Evolutionary conservation across 441 rosid genomes (phyloP).

Genomic region (Adansonia rubrostipa): DNA sequence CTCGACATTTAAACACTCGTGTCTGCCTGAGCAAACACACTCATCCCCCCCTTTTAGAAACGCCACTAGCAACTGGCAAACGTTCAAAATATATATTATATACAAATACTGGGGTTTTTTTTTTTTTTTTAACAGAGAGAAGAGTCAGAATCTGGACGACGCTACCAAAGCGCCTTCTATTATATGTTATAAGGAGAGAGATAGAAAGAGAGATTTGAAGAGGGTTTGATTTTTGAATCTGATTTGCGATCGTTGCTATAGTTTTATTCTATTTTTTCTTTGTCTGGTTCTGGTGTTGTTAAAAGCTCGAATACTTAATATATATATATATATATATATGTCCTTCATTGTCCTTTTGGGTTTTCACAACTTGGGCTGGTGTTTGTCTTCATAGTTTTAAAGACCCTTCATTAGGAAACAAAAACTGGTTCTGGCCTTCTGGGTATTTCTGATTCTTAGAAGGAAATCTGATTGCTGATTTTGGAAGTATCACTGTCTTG

Average conservation of each 20-base stretch:
- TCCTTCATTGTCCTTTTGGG: background rate
- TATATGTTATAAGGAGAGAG: background rate
- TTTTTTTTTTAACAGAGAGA: background rate
- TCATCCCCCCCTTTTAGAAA: background rate
- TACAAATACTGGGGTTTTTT: background rate
- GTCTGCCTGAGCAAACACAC: background rate
- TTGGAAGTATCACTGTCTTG: slow-evolving; percentile 36
- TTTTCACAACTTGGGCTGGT: slow-evolving; percentile 26
- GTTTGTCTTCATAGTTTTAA: background rate
- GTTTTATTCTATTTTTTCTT: background rate
- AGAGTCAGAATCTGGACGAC: slow-evolving; percentile 34
- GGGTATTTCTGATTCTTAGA: slow-evolving; percentile 30
- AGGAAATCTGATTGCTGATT: slow-evolving; percentile 28
- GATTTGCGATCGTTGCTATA: slow-evolving; percentile 32
- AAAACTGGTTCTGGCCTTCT: slow-evolving; percentile 34
- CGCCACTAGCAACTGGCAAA: background rate
- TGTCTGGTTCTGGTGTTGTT: slow-evolving; percentile 8
- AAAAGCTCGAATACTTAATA: slow-evolving; percentile 12
- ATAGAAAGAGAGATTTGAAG: slow-evolving; percentile 16
- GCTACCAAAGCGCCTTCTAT: slow-evolving; percentile 33
- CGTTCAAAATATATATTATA: background rate
- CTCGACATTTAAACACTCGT: slow-evolving; percentile 34
- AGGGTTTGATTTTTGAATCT: slow-evolving; percentile 53
- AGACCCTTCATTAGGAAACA: slow-evolving; percentile 19
- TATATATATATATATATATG: background rate